These are phyloP conservation scores for Dictyostelium citrinum DNA, from an alignment of 78 protist species.

Conservation along the genomic window DNA sequence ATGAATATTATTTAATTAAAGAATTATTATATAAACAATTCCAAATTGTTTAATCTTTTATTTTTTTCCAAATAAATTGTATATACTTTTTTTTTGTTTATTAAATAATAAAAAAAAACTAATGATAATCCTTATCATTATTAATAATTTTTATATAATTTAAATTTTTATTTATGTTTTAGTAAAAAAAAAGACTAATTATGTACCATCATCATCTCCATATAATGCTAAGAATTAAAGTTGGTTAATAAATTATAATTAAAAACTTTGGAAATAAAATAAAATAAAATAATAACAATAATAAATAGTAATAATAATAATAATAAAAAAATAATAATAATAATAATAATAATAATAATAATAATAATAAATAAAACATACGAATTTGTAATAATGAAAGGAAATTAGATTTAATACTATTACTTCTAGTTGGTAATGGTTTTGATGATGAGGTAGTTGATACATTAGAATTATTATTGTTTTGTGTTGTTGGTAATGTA, in stretches of 20 bases:
- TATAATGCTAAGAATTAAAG: background rate
- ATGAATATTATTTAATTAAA: constrained; percentile 57
- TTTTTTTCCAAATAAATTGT: background rate
- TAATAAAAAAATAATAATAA: background rate
- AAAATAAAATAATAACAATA: background rate
- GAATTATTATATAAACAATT: constrained; percentile 57
- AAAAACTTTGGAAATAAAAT: background rate
- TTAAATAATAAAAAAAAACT: background rate
- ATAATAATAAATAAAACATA: background rate
- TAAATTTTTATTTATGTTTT: background rate
- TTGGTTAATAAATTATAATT: background rate
- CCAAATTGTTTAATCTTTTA: constrained; percentile 31
- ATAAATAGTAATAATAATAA: no score
- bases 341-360: background rate
- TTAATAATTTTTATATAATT: background rate
- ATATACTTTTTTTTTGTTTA: background rate
- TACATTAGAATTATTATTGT: background rate
- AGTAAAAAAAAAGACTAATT: background rate
- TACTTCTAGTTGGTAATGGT: background rate
- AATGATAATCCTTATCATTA: no score
- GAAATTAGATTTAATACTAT: background rate
- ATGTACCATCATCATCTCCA: constrained; percentile 71
- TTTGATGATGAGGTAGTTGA: background rate
- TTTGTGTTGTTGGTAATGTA: background rate
- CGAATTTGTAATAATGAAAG: background rate